Conservation (phyloP, 2,329 filamentous ascomycete genomes). For the Arthrobotrys conoides region DNA sequence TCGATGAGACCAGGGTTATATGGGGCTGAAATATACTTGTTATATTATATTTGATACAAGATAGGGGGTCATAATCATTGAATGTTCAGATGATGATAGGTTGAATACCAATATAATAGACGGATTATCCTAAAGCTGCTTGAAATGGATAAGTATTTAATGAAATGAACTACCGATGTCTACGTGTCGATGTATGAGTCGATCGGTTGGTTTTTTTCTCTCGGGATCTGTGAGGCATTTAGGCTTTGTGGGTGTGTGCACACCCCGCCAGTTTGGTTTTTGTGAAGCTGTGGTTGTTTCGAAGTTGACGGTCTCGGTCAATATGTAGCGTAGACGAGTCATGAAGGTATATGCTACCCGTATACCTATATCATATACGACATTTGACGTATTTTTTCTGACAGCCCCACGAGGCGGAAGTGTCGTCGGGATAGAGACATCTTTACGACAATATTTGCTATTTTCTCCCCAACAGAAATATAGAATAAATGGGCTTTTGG, state of each 20-base stretch:
- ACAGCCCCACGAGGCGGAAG: conserved; percentile 15
- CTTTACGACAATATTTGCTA: background rate
- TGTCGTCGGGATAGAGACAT: conserved; percentile 21
- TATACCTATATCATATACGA: too few species aligned
- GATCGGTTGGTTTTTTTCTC: conserved; percentile 2
- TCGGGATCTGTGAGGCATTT: conserved; percentile 9
- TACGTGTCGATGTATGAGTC: conserved; percentile 53
- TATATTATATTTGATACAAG: conserved; percentile 42
- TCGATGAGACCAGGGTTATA: background rate
- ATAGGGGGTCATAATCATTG: background rate
- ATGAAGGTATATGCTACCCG: conserved; percentile 26
- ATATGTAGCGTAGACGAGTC: background rate
- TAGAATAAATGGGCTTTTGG: conserved; percentile 9
- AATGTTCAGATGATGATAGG: background rate
- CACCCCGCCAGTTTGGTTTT: background rate
- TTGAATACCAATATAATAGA: background rate
- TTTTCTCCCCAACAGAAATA: conserved; percentile 6
- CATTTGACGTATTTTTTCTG: background rate
- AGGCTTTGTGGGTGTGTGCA: too few species aligned
- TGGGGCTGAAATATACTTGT: background rate
- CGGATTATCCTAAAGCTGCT: conserved; percentile 29
- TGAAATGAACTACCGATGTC: conserved; percentile 19
- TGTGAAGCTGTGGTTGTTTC: conserved; percentile 29
- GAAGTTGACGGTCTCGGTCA: background rate
- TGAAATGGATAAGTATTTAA: too few species aligned